Conservation (phyloP, 768 basidiomycete species). For the Lyophyllum semitale region DNA sequence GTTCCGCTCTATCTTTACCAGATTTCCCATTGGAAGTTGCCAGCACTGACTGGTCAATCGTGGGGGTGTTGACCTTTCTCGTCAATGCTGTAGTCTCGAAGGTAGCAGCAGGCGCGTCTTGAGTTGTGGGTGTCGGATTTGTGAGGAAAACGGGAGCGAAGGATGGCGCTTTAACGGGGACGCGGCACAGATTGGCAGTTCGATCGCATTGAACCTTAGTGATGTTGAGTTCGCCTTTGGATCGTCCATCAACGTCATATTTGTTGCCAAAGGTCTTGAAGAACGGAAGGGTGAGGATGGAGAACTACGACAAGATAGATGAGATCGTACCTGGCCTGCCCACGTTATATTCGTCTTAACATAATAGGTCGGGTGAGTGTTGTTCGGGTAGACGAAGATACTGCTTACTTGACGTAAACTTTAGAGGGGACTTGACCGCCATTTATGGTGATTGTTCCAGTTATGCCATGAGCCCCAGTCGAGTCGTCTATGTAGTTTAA, state of each 20-base stretch:
- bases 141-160: slow-evolving; percentile 1
- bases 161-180: not conserved
- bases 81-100: slow-evolving; percentile 62
- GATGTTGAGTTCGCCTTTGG: slow-evolving; percentile 55
- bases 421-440: slow-evolving; percentile 47
- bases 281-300: not conserved
- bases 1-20: slow-evolving; percentile 22
- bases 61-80: slow-evolving; percentile 51
- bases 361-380: too few species aligned
- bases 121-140: slow-evolving; percentile 14
- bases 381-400: too few species aligned
- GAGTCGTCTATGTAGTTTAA: slow-evolving; percentile 75
- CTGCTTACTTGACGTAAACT: slow-evolving; percentile 62
- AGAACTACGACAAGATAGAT: not conserved
- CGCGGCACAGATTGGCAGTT: slow-evolving; percentile 29
- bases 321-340: slow-evolving; percentile 59
- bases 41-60: slow-evolving; percentile 53
- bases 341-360: too few species aligned
- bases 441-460: slow-evolving; percentile 48
- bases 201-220: slow-evolving; percentile 62
- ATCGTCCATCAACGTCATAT: slow-evolving; percentile 69
- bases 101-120: slow-evolving; percentile 36
- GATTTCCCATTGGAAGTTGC: slow-evolving; percentile 51
- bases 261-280: slow-evolving; percentile 60
- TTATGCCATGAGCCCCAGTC: slow-evolving; percentile 56